These are phyloP conservation scores for Aspergillus panamensis DNA, from an alignment of 495 filamentous ascomycete species.

Conservation along the genomic window DNA sequence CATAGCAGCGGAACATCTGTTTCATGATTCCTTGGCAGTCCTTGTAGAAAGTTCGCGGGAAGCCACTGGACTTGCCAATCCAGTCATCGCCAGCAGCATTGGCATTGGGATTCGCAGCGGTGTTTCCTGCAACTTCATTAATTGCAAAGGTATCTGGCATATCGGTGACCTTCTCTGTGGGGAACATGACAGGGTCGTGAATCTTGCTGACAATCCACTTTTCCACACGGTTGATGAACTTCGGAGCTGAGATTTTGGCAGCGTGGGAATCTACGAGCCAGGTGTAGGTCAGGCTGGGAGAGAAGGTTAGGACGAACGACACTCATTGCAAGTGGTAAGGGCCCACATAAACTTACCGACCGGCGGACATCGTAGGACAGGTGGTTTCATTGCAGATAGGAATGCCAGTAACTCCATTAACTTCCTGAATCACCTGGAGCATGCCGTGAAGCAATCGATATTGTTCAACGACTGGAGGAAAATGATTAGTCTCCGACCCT, in stretches of 20 bases:
- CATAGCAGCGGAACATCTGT: constrained; percentile 96
- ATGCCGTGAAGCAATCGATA: constrained; percentile 82
- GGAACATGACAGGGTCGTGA: constrained; percentile 80
- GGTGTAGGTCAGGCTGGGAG: constrained; percentile 76
- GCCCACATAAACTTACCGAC: constrained; percentile 60
- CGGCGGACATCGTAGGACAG: constrained; percentile 90
- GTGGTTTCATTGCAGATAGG: constrained; percentile 77
- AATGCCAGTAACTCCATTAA: constrained; percentile 63
- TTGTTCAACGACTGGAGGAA: constrained; percentile 73
- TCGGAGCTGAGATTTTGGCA: constrained; percentile 68
- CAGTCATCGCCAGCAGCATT: constrained; percentile 58
- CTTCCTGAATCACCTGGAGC: constrained; percentile 75
- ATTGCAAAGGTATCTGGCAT: constrained; percentile 57
- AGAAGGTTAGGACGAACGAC: constrained; percentile 3
- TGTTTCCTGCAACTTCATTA: constrained; percentile 55
- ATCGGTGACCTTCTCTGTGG: constrained; percentile 63
- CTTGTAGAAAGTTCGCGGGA: constrained; percentile 78
- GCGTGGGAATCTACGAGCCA: constrained; percentile 62
- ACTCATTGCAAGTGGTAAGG: not conserved
- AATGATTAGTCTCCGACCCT: constrained; percentile 20
- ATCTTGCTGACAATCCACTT: constrained; percentile 93
- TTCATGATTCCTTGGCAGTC: constrained; percentile 89
- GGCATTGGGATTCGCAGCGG: constrained; percentile 40
- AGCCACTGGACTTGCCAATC: constrained; percentile 84
- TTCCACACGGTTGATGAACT: constrained; percentile 89